Conservation (phyloP, 768 basidiomycete genomes). For the Nidularia sp. region DNA sequence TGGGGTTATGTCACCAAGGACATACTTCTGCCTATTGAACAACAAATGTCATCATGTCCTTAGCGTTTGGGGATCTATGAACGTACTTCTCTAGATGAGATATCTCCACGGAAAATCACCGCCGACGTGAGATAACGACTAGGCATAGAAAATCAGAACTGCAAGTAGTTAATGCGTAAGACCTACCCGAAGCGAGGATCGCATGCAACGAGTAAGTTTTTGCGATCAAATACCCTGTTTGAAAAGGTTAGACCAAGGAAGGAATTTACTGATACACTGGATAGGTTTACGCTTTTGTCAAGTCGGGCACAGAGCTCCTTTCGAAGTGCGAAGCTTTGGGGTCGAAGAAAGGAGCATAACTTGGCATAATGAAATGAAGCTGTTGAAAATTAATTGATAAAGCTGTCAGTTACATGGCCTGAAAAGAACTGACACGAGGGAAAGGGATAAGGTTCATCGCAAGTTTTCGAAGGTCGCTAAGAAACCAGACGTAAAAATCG, state of each 20-base stretch:
- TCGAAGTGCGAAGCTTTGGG: constrained; percentile 59
- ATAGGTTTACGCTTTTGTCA: constrained; percentile 64
- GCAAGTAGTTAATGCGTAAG: not conserved
- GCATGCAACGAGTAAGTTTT: constrained; percentile 77
- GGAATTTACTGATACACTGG: not conserved
- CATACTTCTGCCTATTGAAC: constrained; percentile 47
- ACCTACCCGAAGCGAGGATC: constrained; percentile 74
- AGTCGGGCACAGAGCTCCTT: constrained; percentile 56
- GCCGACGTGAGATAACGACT: constrained; percentile 87
- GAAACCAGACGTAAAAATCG: constrained; percentile 3
- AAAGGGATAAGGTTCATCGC: constrained; percentile 95
- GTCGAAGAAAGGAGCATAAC: constrained; percentile 87
- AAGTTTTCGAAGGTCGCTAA: constrained; percentile 82
- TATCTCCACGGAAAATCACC: constrained; percentile 80
- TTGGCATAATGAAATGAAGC: constrained; percentile 96
- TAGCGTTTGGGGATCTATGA: constrained; percentile 5
- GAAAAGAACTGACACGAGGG: constrained; percentile 64
- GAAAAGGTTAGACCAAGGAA: not conserved
- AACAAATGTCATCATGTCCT: constrained; percentile 31
- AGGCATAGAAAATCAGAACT: constrained; percentile 1
- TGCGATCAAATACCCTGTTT: constrained; percentile 71
- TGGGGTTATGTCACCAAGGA: constrained; percentile 13
- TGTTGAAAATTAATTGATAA: constrained; percentile 21
- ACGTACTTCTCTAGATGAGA: constrained; percentile 78
- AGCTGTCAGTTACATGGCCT: constrained; percentile 1